Conservation (phyloP, 2,329 filamentous ascomycete genomes). For the Neonectria sp. region DNA sequence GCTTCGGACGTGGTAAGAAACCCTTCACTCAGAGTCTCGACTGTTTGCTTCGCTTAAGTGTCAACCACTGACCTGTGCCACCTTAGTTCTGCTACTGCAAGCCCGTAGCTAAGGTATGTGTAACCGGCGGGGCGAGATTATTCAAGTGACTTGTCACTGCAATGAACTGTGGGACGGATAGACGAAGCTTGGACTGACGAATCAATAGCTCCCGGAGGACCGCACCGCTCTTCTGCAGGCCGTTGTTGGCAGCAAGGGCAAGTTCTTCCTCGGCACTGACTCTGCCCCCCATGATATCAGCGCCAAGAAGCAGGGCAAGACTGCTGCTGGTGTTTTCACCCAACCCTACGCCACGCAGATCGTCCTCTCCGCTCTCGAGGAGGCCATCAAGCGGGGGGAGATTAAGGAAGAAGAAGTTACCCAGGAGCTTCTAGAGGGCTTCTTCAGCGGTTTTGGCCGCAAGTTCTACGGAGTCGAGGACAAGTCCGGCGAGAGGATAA, state of each 20-base stretch:
- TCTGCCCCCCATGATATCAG: constrained; percentile 74
- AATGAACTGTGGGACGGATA: not conserved
- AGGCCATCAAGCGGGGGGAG: constrained; percentile 69
- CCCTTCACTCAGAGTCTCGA: not conserved
- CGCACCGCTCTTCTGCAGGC: constrained; percentile 80
- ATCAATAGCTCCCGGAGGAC: constrained; percentile 73
- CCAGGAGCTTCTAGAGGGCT: constrained; percentile 67
- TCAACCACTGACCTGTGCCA: constrained; percentile 44
- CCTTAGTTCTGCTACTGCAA: constrained; percentile 75
- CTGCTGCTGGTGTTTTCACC: constrained; percentile 84
- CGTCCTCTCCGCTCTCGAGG: constrained; percentile 74
- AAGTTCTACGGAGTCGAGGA: constrained; percentile 59
- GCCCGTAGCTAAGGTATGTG: constrained; percentile 72
- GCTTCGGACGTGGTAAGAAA: constrained; percentile 10
- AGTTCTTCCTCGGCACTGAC: constrained; percentile 81
- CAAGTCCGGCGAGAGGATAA: constrained; percentile 4
- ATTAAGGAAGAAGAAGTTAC: constrained; percentile 68
- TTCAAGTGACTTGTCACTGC: constrained; percentile 9
- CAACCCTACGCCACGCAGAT: constrained; percentile 79
- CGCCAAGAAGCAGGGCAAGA: constrained; percentile 71
- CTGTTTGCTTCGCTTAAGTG: not conserved
- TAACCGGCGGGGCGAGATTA: not conserved
- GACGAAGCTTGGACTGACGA: not conserved
- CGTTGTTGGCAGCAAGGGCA: constrained; percentile 70
- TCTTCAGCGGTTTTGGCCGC: constrained; percentile 68